Evolutionary conservation across 2,329 filamentous ascomycete species (phyloP).

Genomic region (Coleophoma eucalyptorum): DNA sequence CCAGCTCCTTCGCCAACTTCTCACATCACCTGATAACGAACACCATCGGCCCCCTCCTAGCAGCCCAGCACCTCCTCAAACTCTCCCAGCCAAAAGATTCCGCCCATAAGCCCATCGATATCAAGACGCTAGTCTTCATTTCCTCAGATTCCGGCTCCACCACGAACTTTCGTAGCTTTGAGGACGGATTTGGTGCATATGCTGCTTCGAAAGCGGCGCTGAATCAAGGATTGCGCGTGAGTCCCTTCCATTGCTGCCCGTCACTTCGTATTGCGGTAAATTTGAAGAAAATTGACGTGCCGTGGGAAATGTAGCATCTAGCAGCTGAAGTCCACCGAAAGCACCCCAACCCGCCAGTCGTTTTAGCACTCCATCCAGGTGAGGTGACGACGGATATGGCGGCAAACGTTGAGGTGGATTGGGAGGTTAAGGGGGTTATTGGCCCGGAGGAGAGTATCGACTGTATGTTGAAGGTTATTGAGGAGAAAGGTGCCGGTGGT

Average conservation of each 20-base stretch:
- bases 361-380: conserved; percentile 53
- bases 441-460: conserved; percentile 11
- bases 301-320: conserved; percentile 34
- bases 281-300: too few relatives aligned
- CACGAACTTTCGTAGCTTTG: conserved; percentile 44
- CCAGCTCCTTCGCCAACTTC: conserved; percentile 40
- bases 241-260: neutral
- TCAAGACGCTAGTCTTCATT: conserved; percentile 46
- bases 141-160: conserved; percentile 53
- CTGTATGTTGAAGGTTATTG: conserved; percentile 14
- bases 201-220: conserved; percentile 52
- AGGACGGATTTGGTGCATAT: conserved; percentile 55
- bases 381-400: conserved; percentile 43
- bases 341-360: conserved; percentile 30
- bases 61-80: conserved; percentile 46
- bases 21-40: conserved; percentile 53
- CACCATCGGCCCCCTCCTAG: conserved; percentile 54
- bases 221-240: conserved; percentile 45
- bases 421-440: conserved; percentile 13
- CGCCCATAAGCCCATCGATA: conserved; percentile 5
- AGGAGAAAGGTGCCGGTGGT: conserved; percentile 13
- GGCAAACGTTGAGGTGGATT: conserved; percentile 8
- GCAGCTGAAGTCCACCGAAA: conserved; percentile 46
- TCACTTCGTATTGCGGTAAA: neutral
- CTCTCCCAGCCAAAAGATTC: conserved; percentile 5